Evolutionary conservation across 768 basidiomycete genomes (phyloP).

Genomic region (Mrakia frigida): DNA sequence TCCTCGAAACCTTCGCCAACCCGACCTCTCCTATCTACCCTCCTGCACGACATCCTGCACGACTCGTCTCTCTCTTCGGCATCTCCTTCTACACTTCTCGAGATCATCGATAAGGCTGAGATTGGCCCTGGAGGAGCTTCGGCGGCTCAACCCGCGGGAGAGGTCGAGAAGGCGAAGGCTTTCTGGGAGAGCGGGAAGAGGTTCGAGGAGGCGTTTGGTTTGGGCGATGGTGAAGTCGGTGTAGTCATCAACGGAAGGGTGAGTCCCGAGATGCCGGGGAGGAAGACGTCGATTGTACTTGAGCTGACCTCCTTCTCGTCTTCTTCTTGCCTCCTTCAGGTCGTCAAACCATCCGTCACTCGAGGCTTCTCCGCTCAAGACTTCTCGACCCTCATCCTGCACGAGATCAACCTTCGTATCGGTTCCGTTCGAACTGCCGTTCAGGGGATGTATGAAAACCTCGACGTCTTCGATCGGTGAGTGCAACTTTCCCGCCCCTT

Average conservation of each 20-base stretch:
- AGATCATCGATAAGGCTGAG: conserved; percentile 38
- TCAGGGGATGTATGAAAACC: conserved; percentile 50
- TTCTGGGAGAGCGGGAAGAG: neutral
- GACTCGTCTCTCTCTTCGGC: conserved; percentile 33
- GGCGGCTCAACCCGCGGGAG: neutral
- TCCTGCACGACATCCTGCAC: conserved; percentile 38
- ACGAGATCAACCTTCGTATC: conserved; percentile 67
- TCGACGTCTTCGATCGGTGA: conserved; percentile 49
- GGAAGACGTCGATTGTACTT: neutral
- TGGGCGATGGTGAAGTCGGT: conserved; percentile 59
- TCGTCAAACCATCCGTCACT: conserved; percentile 65
- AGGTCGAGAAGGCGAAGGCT: conserved; percentile 2
- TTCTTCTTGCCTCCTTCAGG: conserved; percentile 46
- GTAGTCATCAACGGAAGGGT: conserved; percentile 81
- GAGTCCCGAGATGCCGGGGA: no score
- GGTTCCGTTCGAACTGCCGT: conserved; percentile 65
- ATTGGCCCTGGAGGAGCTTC: conserved; percentile 4
- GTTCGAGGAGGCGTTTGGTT: conserved; percentile 51
- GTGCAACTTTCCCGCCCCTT: conserved; percentile 34
- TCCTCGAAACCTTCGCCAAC: conserved; percentile 42
- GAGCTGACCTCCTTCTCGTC: no score
- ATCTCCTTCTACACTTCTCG: conserved; percentile 35
- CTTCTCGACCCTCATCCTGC: conserved; percentile 62
- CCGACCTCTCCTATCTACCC: conserved; percentile 42
- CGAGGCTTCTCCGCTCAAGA: conserved; percentile 65